Evolutionary conservation across 1,139 yeast genomes (phyloP).

Genomic region (Schwanniomyces etchellsii): DNA sequence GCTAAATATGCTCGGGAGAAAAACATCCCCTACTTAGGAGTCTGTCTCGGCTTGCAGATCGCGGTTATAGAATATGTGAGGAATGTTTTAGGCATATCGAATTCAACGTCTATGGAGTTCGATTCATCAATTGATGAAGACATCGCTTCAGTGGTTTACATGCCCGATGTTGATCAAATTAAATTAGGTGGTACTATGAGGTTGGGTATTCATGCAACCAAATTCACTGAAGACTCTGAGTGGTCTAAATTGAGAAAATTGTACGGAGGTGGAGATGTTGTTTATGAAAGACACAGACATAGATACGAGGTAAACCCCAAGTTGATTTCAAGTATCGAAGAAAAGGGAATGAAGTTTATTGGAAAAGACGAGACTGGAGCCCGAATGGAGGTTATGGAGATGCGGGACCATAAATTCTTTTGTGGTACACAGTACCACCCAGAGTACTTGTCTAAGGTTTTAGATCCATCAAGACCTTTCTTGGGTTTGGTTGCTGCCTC

Average conservation of each 20-base stretch:
- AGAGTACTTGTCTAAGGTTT: constrained; percentile 90
- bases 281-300: constrained; percentile 95
- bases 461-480: constrained; percentile 95
- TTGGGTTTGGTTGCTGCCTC: constrained; percentile 94
- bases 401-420: constrained; percentile 75
- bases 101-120: constrained; percentile 84
- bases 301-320: constrained; percentile 95
- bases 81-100: constrained; percentile 62
- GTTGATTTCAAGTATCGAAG: constrained; percentile 64
- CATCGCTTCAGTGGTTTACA: constrained; percentile 81
- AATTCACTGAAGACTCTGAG: constrained; percentile 65
- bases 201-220: constrained; percentile 87
- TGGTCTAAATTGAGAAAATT: constrained; percentile 72
- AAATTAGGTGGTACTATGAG: constrained; percentile 99
- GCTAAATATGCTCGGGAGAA: constrained; percentile 98
- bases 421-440: constrained; percentile 99
- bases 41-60: constrained; percentile 95
- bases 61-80: constrained; percentile 95
- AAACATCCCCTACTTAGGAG: constrained; percentile 90
- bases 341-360: constrained; percentile 76
- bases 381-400: constrained; percentile 93
- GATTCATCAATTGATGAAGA: constrained; percentile 57
- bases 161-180: constrained; percentile 97
- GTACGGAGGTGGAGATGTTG: constrained; percentile 67
- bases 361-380: constrained; percentile 88